Conservation (phyloP, 768 basidiomycete species). For the Pleurotus citrinopileatus region DNA sequence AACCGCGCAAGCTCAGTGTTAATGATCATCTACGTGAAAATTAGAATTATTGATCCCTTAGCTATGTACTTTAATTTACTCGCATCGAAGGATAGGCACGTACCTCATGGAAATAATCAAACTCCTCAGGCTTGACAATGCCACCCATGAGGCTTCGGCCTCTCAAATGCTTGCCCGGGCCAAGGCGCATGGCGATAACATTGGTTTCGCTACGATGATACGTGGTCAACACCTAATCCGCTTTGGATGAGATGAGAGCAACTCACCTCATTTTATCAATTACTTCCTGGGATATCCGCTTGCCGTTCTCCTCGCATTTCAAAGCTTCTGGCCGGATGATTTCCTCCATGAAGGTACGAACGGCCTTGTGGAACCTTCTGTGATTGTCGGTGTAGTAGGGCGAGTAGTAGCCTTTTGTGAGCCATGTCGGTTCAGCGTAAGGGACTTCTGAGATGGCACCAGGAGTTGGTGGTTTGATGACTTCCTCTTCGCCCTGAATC, state of each 20-base stretch:
- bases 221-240: neutral
- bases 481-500: constrained; percentile 53
- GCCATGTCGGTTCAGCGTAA: constrained; percentile 86
- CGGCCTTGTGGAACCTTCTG: constrained; percentile 67
- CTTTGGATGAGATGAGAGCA: neutral
- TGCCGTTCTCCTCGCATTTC: constrained; percentile 82
- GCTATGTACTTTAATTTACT: no score
- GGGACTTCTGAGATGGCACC: constrained; percentile 76
- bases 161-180: constrained; percentile 85
- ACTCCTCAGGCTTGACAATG: constrained; percentile 75
- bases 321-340: constrained; percentile 74
- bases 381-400: constrained; percentile 82
- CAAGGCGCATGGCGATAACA: constrained; percentile 86
- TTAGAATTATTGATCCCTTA: no score
- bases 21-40: constrained; percentile 70
- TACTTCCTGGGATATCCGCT: constrained; percentile 80
- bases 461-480: constrained; percentile 48
- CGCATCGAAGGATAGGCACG: constrained; percentile 7
- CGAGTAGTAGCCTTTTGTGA: constrained; percentile 59
- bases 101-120: constrained; percentile 94
- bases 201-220: constrained; percentile 57
- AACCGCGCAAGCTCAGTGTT: constrained; percentile 82
- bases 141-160: constrained; percentile 78
- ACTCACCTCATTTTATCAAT: constrained; percentile 81
- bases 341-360: constrained; percentile 75